phyloP scores from a whole-genome alignment of 2,329 filamentous ascomycete genomes.

The Cercospora brassicicola region DNA sequence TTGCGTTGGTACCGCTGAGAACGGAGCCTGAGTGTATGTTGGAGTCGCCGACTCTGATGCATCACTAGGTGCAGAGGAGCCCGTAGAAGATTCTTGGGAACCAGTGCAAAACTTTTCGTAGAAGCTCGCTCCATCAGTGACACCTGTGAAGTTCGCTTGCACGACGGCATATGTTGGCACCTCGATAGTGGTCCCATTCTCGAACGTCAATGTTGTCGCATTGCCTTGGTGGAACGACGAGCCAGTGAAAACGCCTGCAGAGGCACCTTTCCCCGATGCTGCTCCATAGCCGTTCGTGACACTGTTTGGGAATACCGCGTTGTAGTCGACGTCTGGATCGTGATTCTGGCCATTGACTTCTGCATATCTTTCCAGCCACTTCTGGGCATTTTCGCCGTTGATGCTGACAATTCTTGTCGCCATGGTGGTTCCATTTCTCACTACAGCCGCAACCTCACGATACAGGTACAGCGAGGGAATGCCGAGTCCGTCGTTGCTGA shows the following conservation, averaged over 20 bases:
- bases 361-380: slow-evolving; percentile 39
- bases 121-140: slow-evolving; percentile 6
- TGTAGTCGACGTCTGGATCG: slow-evolving; percentile 46
- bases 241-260: neutral
- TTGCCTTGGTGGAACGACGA: neutral
- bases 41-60: too few species aligned
- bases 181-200: slow-evolving; percentile 35
- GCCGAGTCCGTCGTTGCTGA: slow-evolving; percentile 41
- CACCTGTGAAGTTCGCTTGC: neutral
- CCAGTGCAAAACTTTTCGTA: slow-evolving; percentile 16
- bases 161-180: slow-evolving; percentile 36
- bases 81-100: neutral
- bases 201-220: neutral
- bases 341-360: slow-evolving; percentile 36
- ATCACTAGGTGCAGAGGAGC: too few species aligned
- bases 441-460: slow-evolving; percentile 27
- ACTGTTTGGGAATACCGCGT: slow-evolving; percentile 40
- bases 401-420: slow-evolving; percentile 43
- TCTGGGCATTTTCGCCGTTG: slow-evolving; percentile 39
- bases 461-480: slow-evolving; percentile 41
- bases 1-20: too few species aligned
- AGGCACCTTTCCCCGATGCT: neutral
- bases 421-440: neutral
- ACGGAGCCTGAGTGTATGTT: too few species aligned
- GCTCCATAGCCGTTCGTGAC: slow-evolving; percentile 3